phyloP scores from a whole-genome alignment of 2,329 filamentous ascomycete species.

The Aspergillus vadensis region DNA sequence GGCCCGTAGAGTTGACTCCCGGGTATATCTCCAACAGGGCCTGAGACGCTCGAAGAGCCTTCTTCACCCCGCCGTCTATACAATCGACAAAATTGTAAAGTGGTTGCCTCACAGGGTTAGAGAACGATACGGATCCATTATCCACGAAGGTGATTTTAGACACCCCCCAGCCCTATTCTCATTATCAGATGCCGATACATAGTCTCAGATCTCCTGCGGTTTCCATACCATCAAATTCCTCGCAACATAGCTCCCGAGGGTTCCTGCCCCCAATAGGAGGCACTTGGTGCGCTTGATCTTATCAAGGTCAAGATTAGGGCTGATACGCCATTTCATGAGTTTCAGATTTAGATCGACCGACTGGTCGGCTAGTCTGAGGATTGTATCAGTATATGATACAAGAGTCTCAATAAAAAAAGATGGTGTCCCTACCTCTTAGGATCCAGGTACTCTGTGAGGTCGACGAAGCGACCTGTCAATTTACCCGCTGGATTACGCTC shows the following conservation, averaged over 20 bases:
- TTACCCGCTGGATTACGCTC: slow-evolving; percentile 81
- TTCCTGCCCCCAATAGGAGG: slow-evolving; percentile 86
- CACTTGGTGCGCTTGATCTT: slow-evolving; percentile 88
- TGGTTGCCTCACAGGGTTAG: slow-evolving; percentile 93
- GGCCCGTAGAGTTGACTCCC: slow-evolving; percentile 77
- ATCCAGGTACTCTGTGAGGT: slow-evolving; percentile 92
- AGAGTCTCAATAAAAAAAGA: background rate
- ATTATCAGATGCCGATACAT: slow-evolving; percentile 1
- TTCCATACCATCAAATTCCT: slow-evolving; percentile 70
- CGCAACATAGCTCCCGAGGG: slow-evolving; percentile 89
- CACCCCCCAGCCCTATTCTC: slow-evolving; percentile 77
- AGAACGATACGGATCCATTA: slow-evolving; percentile 89
- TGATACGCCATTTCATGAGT: slow-evolving; percentile 98
- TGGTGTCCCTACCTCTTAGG: slow-evolving; percentile 59
- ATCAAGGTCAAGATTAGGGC: slow-evolving; percentile 83
- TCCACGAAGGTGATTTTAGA: slow-evolving; percentile 95
- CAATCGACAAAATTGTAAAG: slow-evolving; percentile 91
- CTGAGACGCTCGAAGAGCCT: slow-evolving; percentile 78
- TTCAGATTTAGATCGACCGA: slow-evolving; percentile 96
- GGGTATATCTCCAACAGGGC: slow-evolving; percentile 85
- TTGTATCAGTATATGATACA: slow-evolving; percentile 5
- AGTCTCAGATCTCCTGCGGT: background rate
- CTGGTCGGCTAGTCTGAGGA: slow-evolving; percentile 72
- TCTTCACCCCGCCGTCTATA: slow-evolving; percentile 77
- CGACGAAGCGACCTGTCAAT: slow-evolving; percentile 73